Evolutionary conservation across 2,329 filamentous ascomycete genomes (phyloP), one percentile per base, ranked within the genome.

Genomic region (Nakataea oryzae): DNA sequence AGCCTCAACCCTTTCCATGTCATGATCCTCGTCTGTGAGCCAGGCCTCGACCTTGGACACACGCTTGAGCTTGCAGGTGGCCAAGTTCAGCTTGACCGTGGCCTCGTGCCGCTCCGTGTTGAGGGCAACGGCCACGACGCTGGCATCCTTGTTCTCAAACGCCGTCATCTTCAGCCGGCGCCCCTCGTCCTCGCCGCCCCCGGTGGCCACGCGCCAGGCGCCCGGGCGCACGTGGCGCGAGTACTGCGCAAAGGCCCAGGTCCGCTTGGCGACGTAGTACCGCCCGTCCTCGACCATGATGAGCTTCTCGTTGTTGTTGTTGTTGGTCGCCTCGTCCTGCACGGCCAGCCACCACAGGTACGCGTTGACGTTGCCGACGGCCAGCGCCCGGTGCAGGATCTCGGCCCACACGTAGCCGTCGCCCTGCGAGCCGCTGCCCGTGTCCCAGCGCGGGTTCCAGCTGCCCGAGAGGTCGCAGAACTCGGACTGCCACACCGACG

Each of bases 341-440:
- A 57, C 55, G 24, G 57, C 62, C 26, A 65, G 62, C 69, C 79
- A 82, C 70, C 80, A 82, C 47, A 83, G 69, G 64, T 78, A 80
- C 0, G 73, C 79, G 26, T 72, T 75, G 29, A 77, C 70, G 64
- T 78, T 76, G 5, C 73, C 72, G 59, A 76, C 72, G 3, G 77
- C 73, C 58, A 82, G 68, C 6, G 72, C 75, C 27, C 73, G 73
- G 63, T 76, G 74, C 54, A 81, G 75, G 61, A 75, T 75, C 62
- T 76, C 75, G 3, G 78, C 78, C 78, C 78, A 80, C 3, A 75
- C 77, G 65, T 79, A 72, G 7, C 78, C 79, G 62, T 82, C 78
- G 29, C 74, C 73, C 2, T 67, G 63, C 3, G 71, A 74, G 34
- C 78, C 76, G 59, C 69, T 74, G 60, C 74, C 75, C 81, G n/a